phyloP scores from a whole-genome alignment of 2,329 filamentous ascomycete species.

The Aspergillus pseudonomiae region DNA sequence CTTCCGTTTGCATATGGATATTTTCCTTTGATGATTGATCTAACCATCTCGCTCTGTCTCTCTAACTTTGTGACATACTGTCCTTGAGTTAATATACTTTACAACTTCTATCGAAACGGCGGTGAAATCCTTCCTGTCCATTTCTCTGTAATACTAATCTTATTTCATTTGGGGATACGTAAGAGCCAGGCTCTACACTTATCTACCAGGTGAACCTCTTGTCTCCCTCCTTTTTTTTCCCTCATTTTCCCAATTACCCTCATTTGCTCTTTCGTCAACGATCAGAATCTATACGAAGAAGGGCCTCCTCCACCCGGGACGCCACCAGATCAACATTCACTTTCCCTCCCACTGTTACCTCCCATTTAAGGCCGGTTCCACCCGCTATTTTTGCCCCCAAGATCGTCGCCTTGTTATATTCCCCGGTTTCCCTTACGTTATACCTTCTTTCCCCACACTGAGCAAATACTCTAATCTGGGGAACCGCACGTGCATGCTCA shows the following conservation, averaged over 20 bases:
- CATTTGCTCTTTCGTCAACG: not conserved
- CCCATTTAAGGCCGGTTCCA: constrained; percentile 1
- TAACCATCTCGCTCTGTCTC: not conserved
- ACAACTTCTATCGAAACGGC: not conserved
- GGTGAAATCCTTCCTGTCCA: constrained; percentile 2
- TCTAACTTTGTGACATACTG: not conserved
- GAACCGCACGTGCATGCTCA: constrained; percentile 8
- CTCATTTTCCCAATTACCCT: not conserved
- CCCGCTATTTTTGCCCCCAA: not conserved
- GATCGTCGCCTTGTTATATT: not conserved
- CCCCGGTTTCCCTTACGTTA: not conserved
- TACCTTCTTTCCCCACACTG: constrained; percentile 6
- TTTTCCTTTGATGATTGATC: not conserved
- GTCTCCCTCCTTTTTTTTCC: not conserved
- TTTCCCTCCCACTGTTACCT: not conserved
- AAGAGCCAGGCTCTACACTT: not conserved
- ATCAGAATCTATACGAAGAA: not conserved
- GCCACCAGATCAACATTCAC: not conserved
- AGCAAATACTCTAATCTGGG: constrained; percentile 1
- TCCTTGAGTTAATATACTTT: not conserved
- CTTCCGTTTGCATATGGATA: not conserved
- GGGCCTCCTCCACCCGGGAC: not conserved
- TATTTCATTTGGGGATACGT: not conserved
- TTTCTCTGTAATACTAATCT: not conserved
- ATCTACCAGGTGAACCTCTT: not conserved